Conservation (phyloP, 352 stramenopile species). For the Thalassiosira sp. region DNA sequence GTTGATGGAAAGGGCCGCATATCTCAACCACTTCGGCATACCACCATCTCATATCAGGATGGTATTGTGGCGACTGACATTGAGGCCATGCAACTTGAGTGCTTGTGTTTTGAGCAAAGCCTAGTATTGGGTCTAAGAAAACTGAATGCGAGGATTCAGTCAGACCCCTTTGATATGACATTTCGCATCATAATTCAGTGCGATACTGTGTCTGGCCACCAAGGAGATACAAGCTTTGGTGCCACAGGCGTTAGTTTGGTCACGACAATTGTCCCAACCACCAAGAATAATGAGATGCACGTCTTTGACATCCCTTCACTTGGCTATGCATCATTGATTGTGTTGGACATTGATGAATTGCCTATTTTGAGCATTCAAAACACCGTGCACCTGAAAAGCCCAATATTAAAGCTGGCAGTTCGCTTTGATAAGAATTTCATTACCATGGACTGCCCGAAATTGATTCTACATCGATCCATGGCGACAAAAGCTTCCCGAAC, state of each 20-base stretch:
- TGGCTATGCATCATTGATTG: neutral
- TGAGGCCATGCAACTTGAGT: conserved; percentile 3
- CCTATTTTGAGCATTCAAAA: neutral
- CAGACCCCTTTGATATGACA: conserved; percentile 7
- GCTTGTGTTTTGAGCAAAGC: neutral
- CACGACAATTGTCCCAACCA: neutral
- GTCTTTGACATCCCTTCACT: neutral
- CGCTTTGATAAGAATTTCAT: conserved; percentile 3
- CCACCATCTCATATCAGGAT: neutral
- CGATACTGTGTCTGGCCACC: neutral
- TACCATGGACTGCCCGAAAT: neutral
- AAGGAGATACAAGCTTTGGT: conserved; percentile 2
- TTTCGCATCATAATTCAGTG: neutral
- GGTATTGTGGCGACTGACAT: neutral
- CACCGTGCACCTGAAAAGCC: neutral
- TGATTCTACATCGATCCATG: neutral
- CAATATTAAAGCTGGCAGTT: neutral
- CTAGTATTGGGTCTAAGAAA: neutral
- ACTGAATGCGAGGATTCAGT: conserved; percentile 2
- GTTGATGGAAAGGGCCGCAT: neutral
- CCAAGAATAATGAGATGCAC: neutral
- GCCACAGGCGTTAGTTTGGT: neutral
- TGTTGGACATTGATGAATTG: neutral
- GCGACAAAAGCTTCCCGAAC: neutral
- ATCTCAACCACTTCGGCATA: neutral